These are phyloP conservation scores for Cladosporium sphaerospermum DNA, from an alignment of 2,329 filamentous ascomycete species.

Conservation along the genomic window DNA sequence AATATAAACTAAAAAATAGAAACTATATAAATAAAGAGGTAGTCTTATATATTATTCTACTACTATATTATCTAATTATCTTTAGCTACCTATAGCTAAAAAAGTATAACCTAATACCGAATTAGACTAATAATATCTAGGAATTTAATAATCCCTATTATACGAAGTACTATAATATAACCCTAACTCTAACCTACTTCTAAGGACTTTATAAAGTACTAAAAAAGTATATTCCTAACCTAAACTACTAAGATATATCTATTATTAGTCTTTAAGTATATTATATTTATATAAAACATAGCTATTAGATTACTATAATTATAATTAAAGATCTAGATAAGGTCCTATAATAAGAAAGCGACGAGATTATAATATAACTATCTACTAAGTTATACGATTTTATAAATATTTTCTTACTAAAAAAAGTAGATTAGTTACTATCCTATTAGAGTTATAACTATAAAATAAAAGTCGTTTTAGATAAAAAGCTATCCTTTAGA, in stretches of 20 bases:
- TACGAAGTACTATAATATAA: background rate
- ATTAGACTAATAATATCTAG: background rate
- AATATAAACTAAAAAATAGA: background rate
- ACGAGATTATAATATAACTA: background rate
- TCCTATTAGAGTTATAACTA: background rate
- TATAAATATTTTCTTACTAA: background rate
- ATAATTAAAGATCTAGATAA: background rate
- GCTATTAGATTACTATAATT: background rate
- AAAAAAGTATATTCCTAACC: background rate
- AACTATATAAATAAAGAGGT: background rate
- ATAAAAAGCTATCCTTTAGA: background rate
- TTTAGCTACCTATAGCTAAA: background rate
- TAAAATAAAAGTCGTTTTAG: background rate
- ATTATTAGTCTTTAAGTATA: background rate
- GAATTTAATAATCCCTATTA: background rate
- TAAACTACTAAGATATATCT: background rate
- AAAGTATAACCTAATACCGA: background rate
- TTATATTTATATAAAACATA: background rate
- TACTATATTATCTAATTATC: background rate
- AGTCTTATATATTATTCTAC: background rate
- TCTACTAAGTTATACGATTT: background rate
- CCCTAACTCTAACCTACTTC: background rate
- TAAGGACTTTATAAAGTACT: background rate
- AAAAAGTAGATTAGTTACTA: background rate
- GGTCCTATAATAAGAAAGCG: background rate